A percentile compares a stretch with the other conserved stretches of the same genome.
These are phyloP conservation scores for Trametes elegans DNA, from an alignment of 768 basidiomycete genomes.

Conservation along the genomic window DNA sequence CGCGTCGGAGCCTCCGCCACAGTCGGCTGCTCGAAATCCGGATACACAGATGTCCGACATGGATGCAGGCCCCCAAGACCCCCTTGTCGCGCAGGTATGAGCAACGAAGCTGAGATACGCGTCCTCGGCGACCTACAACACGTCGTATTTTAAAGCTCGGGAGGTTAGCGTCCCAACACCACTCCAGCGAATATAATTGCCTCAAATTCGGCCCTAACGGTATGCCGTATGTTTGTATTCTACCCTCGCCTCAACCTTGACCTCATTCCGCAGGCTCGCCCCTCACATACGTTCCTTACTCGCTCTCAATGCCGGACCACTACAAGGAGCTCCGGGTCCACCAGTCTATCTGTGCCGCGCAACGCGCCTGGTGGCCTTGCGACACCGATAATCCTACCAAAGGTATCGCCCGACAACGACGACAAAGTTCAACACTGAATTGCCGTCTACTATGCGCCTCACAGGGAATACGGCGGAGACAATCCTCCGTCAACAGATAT, in stretches of 20 bases:
- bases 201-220: constrained; percentile 56
- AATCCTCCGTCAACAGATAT: constrained; percentile 48
- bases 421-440: background rate
- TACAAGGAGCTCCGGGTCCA: constrained; percentile 50
- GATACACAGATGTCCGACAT: too few species aligned
- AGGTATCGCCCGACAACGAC: background rate
- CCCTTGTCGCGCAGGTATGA: constrained; percentile 13
- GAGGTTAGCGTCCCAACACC: constrained; percentile 70
- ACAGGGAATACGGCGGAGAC: constrained; percentile 18
- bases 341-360: constrained; percentile 41
- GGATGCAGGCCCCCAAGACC: background rate
- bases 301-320: constrained; percentile 58
- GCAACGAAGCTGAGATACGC: background rate
- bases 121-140: background rate
- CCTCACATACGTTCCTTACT: constrained; percentile 57
- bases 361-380: constrained; percentile 48
- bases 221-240: constrained; percentile 30
- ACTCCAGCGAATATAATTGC: constrained; percentile 66
- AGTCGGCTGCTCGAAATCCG: too few species aligned
- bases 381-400: background rate
- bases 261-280: constrained; percentile 46
- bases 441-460: background rate
- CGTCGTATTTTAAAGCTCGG: constrained; percentile 39
- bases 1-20: constrained; percentile 6
- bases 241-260: too few species aligned